phyloP scores from a whole-genome alignment of 192 early-diverging fungal genomes.

The Endogone sp. region DNA sequence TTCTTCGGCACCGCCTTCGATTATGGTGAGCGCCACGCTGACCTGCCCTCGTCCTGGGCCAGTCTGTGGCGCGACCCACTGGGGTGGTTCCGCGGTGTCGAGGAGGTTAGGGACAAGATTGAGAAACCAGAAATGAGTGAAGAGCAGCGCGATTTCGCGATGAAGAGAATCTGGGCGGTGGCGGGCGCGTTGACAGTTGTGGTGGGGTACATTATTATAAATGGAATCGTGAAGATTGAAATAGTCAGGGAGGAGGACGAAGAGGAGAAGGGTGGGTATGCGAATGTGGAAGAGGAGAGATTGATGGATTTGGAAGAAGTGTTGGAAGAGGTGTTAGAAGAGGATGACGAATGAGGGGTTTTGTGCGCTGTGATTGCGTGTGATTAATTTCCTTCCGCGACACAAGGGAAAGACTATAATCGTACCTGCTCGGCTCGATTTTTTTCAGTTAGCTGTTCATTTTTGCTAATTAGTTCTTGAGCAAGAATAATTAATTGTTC shows the following conservation, averaged over 20 bases:
- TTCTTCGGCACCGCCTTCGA: constrained; percentile 31
- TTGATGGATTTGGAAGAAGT: too few relatives aligned
- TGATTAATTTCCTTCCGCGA: too few relatives aligned
- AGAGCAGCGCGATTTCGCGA: constrained; percentile 45
- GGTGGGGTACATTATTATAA: constrained; percentile 48
- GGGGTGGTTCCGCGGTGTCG: constrained; percentile 33
- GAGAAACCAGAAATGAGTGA: constrained; percentile 31
- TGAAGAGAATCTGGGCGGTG: constrained; percentile 47
- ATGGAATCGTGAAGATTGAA: constrained; percentile 58
- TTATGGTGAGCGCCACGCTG: constrained; percentile 20
- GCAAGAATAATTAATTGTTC: too few relatives aligned
- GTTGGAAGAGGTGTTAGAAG: too few relatives aligned
- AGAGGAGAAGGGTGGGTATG: constrained; percentile 34
- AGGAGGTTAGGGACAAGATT: constrained; percentile 8
- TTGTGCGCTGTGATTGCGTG: too few relatives aligned
- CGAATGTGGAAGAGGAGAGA: constrained; percentile 31
- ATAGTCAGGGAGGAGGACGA: constrained; percentile 34
- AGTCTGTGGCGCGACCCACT: constrained; percentile 28
- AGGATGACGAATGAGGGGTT: too few relatives aligned
- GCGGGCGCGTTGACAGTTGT: constrained; percentile 42
- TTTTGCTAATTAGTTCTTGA: too few relatives aligned
- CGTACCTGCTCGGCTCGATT: too few relatives aligned
- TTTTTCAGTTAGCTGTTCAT: too few relatives aligned
- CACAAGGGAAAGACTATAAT: too few relatives aligned
- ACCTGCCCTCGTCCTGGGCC: constrained; percentile 36